A percentile compares a stretch with the other conserved stretches of the same genome.
Evolutionary conservation across 208 protist species (phyloP).

Genomic region (Acanthamoeba triangularis): DNA sequence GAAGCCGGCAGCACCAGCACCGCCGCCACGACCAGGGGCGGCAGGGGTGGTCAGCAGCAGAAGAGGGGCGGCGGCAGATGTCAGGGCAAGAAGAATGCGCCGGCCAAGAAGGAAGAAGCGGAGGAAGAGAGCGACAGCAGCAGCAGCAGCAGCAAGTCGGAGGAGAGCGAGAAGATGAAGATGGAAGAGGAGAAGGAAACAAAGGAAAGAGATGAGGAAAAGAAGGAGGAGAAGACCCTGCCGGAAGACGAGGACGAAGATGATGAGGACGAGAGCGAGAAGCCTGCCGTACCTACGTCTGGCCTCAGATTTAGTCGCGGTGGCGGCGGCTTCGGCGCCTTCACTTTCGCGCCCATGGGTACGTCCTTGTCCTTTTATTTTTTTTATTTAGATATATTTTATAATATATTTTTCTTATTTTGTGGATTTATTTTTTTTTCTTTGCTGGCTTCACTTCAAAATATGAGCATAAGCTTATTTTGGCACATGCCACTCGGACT

Average conservation of each 20-base stretch:
- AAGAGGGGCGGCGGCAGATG: background rate
- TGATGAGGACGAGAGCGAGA: constrained; percentile 28
- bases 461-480: background rate
- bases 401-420: background rate
- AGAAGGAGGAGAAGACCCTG: background rate
- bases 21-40: background rate
- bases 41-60: background rate
- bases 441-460: background rate
- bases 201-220: background rate
- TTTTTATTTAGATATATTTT: background rate
- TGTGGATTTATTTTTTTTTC: background rate
- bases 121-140: background rate
- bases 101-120: background rate
- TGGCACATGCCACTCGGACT: no score
- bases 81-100: background rate
- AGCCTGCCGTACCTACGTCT: background rate
- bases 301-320: background rate
- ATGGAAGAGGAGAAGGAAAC: background rate
- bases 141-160: background rate
- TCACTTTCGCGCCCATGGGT: background rate
- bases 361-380: background rate
- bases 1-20: background rate
- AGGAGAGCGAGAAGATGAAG: background rate
- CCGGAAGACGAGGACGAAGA: background rate
- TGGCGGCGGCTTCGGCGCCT: constrained; percentile 9